phyloP scores from a whole-genome alignment of 192 early-diverging fungal species.

The Gonapodya prolifera region DNA sequence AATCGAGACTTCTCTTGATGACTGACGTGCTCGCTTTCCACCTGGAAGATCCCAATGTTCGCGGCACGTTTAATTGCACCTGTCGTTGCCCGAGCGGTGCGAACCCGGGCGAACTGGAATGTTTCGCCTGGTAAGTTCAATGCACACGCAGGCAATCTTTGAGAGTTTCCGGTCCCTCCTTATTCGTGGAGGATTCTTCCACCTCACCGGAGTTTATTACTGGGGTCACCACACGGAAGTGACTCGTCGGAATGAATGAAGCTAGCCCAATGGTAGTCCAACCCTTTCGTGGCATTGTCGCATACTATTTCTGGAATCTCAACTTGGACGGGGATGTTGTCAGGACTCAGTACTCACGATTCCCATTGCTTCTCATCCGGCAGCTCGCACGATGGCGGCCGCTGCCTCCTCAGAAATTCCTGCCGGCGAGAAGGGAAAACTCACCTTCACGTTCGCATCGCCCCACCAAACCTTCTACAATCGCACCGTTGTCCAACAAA shows the following conservation, averaged over 20 bases:
- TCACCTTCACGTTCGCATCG: constrained; percentile 76
- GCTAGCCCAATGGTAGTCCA: too few relatives aligned
- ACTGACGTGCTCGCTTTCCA: not conserved
- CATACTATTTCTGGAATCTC: too few relatives aligned
- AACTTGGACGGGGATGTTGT: too few relatives aligned
- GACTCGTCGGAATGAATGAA: too few relatives aligned
- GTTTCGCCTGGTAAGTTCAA: not conserved
- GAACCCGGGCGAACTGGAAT: not conserved
- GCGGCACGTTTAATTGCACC: not conserved
- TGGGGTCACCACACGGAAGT: too few relatives aligned
- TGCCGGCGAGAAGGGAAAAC: constrained; percentile 35
- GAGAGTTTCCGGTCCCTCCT: too few relatives aligned
- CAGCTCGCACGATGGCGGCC: constrained; percentile 63
- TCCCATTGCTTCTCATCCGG: too few relatives aligned
- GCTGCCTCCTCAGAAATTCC: constrained; percentile 48
- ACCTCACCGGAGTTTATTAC: too few relatives aligned
- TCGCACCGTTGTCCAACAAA: constrained; percentile 64
- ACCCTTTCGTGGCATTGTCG: too few relatives aligned
- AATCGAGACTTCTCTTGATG: too few relatives aligned
- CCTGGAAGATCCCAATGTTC: not conserved
- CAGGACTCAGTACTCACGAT: too few relatives aligned
- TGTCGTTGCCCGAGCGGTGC: not conserved
- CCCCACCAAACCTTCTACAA: constrained; percentile 78
- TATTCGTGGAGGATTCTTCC: too few relatives aligned
- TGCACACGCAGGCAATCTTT: constrained; percentile 72